Evolutionary conservation across 2,329 filamentous ascomycete species (phyloP).

Genomic region (Neurospora sp.): DNA sequence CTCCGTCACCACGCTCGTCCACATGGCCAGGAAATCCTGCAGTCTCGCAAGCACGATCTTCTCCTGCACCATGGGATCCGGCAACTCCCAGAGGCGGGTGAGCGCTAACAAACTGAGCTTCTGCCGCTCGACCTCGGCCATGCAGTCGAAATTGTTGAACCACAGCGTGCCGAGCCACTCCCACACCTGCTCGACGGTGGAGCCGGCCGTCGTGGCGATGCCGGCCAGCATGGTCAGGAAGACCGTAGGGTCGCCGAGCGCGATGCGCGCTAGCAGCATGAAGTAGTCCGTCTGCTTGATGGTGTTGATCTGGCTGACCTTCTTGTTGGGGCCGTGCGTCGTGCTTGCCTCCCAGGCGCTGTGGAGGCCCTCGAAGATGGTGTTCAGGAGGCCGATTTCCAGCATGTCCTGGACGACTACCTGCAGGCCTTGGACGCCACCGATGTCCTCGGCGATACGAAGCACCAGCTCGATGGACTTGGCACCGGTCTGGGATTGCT

Average conservation of each 20-base stretch:
- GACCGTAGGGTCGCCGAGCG: slow-evolving; percentile 59
- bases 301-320: slow-evolving; percentile 58
- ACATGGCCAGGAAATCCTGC: slow-evolving; percentile 67
- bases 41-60: slow-evolving; percentile 50
- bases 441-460: slow-evolving; percentile 50
- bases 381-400: slow-evolving; percentile 50
- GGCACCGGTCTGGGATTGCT: slow-evolving; percentile 48
- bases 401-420: slow-evolving; percentile 58
- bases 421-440: slow-evolving; percentile 49
- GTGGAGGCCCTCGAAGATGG: slow-evolving; percentile 56
- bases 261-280: slow-evolving; percentile 68
- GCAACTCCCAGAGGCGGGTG: slow-evolving; percentile 60
- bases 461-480: slow-evolving; percentile 57
- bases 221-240: slow-evolving; percentile 51
- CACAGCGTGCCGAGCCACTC: slow-evolving; percentile 50
- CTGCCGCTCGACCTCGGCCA: slow-evolving; percentile 53
- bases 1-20: slow-evolving; percentile 61
- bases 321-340: slow-evolving; percentile 70
- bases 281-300: slow-evolving; percentile 81
- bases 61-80: slow-evolving; percentile 37
- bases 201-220: slow-evolving; percentile 31
- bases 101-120: slow-evolving; percentile 67
- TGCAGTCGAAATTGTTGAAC: slow-evolving; percentile 61
- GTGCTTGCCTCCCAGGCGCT: slow-evolving; percentile 66
- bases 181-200: slow-evolving; percentile 42